These are phyloP conservation scores for Avena sativa DNA, from an alignment of 176 grass and related monocot species.

Conservation along the genomic window DNA sequence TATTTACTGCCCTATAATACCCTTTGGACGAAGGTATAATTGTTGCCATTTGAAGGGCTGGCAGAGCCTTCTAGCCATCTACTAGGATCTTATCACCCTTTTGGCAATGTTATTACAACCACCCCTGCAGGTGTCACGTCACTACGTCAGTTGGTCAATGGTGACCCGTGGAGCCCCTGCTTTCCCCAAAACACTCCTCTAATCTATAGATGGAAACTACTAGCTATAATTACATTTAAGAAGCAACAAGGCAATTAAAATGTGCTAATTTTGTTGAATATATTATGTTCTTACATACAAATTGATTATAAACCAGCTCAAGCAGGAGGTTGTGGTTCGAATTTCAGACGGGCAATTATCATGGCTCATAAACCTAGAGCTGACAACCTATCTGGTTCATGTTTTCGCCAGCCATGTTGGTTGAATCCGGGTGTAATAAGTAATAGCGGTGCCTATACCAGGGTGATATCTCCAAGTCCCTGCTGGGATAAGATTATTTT, in stretches of 20 bases:
- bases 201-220: neutral
- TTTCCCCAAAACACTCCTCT: neutral
- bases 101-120: neutral
- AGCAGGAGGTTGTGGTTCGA: neutral
- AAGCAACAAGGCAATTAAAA: neutral
- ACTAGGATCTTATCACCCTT: neutral
- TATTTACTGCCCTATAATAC: constrained; percentile 1
- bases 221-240: neutral
- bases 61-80: neutral
- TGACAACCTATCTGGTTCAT: neutral
- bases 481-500: neutral
- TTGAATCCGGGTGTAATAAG: neutral
- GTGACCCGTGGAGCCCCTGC: neutral
- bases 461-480: neutral
- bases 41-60: constrained; percentile 20
- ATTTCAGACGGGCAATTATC: neutral
- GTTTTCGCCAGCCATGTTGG: neutral
- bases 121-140: neutral
- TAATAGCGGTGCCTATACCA: neutral
- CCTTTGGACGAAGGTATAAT: neutral
- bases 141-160: neutral
- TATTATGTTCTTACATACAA: neutral
- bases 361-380: neutral
- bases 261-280: neutral
- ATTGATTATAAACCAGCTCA: constrained; percentile 23